Evolutionary conservation across 768 basidiomycete species (phyloP), one percentile per base, ranked within the genome.

Genomic region (Dioszegia hungarica): DNA sequence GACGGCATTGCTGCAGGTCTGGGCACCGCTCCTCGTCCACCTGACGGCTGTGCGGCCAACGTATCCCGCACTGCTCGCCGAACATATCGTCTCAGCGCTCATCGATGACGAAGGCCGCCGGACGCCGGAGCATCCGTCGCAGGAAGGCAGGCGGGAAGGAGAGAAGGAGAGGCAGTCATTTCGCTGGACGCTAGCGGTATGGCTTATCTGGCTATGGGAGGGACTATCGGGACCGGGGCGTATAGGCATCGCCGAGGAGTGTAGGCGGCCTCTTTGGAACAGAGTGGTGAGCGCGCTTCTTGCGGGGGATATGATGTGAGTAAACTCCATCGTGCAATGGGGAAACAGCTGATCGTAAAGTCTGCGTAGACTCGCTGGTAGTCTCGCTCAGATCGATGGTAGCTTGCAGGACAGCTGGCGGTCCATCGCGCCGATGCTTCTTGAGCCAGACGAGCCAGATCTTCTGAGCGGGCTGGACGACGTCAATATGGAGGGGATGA

Each of bases 21-120:
- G 75, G 75, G 20, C 22, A 14, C 66, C 66, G 11, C 60, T 76
- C 0, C 61, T 76, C 12, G 28, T 53, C 2, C 54, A 65, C 29
- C 57, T 73, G 12, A 28, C 58, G 2, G 29, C 40, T 39, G 39
- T 54, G 1, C 44, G 46, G n/a, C 48, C 62, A 1, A 41, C 51
- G 5, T 62, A 68, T 20, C 11, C 49, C 1, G 2, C 24, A 15
- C 8, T 28, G 1, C 47, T 72, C 2, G 54, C 67, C 1, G 44
- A 58, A 3, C 48, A 61, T 15, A 54, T 72, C 28, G n/a, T 68
- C 44, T 56, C 41, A 28, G 53, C 40, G 29, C 57, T 51, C 2
- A 27, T 27, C 20, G 49, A 51, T 11, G 28, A 48, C 28, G 22
- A 37, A 10, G n/a, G 25, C 25, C 14, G 31, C n/a, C 24, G 5